phyloP scores from a whole-genome alignment of 257 asterid genomes.

The Euphrasia confusa region DNA sequence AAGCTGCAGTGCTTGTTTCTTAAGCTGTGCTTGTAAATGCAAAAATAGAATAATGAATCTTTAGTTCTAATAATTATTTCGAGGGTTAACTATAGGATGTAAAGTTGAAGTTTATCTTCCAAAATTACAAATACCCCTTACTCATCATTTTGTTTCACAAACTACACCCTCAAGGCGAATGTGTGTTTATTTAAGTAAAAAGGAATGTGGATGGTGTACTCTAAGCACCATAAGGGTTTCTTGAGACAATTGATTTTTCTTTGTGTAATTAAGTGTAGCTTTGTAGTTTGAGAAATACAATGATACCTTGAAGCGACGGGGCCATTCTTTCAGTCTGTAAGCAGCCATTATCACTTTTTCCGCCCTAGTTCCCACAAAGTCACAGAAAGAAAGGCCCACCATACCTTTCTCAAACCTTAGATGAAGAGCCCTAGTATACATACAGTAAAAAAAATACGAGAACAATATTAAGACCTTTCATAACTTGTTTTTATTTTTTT shows the following conservation, averaged over 20 bases:
- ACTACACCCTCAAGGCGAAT: neutral
- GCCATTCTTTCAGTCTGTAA: constrained; percentile 97
- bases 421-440: constrained; percentile 89
- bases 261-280: too few relatives aligned
- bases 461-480: constrained; percentile 7
- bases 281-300: neutral
- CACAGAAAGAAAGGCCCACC: constrained; percentile 99
- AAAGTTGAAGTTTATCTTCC: neutral
- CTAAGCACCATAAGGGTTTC: too few relatives aligned
- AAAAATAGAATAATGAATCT: constrained; percentile 3
- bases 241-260: too few relatives aligned
- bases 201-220: neutral
- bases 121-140: neutral
- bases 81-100: neutral
- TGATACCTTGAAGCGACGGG: constrained; percentile 90
- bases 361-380: constrained; percentile 85
- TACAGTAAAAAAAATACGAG: neutral
- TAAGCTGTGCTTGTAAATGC: too few relatives aligned
- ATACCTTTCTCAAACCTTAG: constrained; percentile 98
- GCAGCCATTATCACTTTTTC: constrained; percentile 93
- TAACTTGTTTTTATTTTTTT: neutral
- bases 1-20: too few relatives aligned
- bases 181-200: neutral
- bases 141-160: neutral
- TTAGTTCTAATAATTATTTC: neutral